A percentile compares a stretch with the other conserved stretches of the same genome.
Conservation (phyloP, 2,329 filamentous ascomycete species). For the Colletotrichum musae region DNA sequence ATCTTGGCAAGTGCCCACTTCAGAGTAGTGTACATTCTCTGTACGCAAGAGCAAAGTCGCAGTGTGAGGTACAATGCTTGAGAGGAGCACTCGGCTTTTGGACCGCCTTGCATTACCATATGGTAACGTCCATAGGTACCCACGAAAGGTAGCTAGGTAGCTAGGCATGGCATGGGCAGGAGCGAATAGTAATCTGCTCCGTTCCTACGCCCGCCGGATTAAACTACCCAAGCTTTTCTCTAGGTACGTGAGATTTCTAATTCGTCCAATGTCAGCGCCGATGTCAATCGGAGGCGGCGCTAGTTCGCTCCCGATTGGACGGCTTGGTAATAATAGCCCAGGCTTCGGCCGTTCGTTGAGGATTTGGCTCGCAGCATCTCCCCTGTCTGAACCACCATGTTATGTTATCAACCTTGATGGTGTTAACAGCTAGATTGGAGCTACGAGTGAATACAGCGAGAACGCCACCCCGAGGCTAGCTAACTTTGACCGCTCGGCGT, state of each 20-base stretch:
- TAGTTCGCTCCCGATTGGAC: slow-evolving; percentile 1
- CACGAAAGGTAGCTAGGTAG: no score
- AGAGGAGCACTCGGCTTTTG: background rate
- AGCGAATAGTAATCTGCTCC: background rate
- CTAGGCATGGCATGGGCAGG: no score
- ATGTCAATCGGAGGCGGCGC: slow-evolving; percentile 20
- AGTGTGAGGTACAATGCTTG: background rate
- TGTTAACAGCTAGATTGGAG: slow-evolving; percentile 1
- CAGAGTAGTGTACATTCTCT: no score
- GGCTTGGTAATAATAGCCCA: background rate
- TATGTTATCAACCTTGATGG: slow-evolving; percentile 12
- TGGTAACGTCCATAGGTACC: no score
- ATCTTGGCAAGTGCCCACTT: background rate
- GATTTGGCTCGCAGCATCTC: background rate
- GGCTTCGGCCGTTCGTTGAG: slow-evolving; percentile 4
- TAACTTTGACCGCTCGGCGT: slow-evolving; percentile 16
- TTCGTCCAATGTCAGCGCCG: slow-evolving; percentile 29
- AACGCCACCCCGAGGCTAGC: background rate
- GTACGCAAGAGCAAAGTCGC: background rate
- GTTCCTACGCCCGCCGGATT: slow-evolving; percentile 14
- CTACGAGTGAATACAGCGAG: background rate
- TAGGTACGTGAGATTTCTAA: slow-evolving; percentile 34
- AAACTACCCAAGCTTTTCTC: slow-evolving; percentile 26
- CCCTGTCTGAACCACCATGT: background rate
- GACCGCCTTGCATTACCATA: background rate